phyloP scores from a whole-genome alignment of 768 basidiomycete genomes.

The Lentinula detonsa region DNA sequence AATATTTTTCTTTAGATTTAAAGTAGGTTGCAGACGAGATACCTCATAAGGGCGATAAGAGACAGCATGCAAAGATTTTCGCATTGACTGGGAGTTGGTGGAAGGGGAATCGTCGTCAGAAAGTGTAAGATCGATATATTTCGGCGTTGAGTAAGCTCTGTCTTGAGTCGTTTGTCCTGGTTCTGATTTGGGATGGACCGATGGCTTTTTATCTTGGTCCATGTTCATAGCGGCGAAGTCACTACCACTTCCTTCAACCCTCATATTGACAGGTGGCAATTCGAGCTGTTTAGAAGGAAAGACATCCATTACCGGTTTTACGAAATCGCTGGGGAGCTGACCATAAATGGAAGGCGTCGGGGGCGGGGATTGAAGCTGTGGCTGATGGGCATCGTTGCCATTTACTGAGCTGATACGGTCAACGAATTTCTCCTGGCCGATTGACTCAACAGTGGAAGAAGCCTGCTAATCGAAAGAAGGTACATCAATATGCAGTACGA shows the following conservation, averaged over 20 bases:
- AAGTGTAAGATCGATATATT: background rate
- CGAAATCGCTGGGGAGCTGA: background rate
- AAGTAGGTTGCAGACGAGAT: background rate
- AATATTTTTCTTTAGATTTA: background rate
- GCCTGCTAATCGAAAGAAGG: background rate
- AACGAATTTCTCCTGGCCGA: background rate
- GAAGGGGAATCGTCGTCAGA: background rate
- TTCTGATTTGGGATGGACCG: background rate
- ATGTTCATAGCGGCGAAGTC: background rate
- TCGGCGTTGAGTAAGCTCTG: too few relatives aligned
- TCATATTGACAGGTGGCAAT: background rate
- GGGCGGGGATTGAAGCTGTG: slow-evolving; percentile 1
- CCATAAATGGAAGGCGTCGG: background rate
- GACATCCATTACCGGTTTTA: background rate
- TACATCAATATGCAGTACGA: background rate
- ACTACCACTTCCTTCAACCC: background rate
- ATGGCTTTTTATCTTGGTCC: background rate
- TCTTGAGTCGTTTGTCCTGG: background rate
- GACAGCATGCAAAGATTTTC: background rate
- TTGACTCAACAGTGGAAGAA: background rate
- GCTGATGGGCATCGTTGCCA: background rate
- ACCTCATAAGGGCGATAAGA: background rate
- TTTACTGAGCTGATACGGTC: background rate
- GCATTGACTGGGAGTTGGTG: background rate
- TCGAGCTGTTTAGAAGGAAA: background rate